Base-by-base conservation (phyloP, 2,329 filamentous ascomycete genomes). In the Fusarium compactum region DNA sequence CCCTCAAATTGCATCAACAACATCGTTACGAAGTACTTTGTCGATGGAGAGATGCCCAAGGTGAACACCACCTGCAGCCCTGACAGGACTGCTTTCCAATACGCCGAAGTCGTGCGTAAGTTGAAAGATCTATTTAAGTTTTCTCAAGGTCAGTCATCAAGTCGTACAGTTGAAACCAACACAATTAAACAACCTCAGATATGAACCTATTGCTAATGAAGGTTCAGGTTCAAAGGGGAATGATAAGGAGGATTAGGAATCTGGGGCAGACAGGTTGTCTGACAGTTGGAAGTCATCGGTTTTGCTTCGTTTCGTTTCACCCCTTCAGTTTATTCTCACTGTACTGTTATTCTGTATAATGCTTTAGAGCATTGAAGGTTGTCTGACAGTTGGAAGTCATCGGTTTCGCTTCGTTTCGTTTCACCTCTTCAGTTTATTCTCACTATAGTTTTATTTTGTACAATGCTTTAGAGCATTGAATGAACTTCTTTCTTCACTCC, bases 1-100 rank as follows among this genome's bases (percentile, higher is more conserved):
- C 44, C 51, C 8, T 65, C 59, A 1, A 65, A 58, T 16, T 65
- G 62, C 8, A 65, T 59, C 3, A 6, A 38, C 3, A 30, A 40
- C 6, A 34, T 46, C 18, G 32, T 64, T 0, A 22, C 6, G 8
- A 46, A 25, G 2, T 65, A 59, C 6, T 65, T 65, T n/a, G 14
- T 46, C 1, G 27, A 46, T 3, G 62, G 62, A 1, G 16, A 38
- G 2, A 46, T 65, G 51, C 62, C 62, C 0, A 22, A 46, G 40
- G 8, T 65, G 1, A 65, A 59, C 16, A 65, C 62, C 2, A 51
- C 38, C 0, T 65, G 62, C 4, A 40, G 32, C 5, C 25, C 62
- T 2, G 4, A 65, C 5, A 11, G 14, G 16, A 24, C 52, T 14
- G 51, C 25, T 3, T 65, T 65, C 34, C 22, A 58, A 6, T 46